Conservation (phyloP, 208 protist genomes). For the Trypanosoma boissoni region DNA sequence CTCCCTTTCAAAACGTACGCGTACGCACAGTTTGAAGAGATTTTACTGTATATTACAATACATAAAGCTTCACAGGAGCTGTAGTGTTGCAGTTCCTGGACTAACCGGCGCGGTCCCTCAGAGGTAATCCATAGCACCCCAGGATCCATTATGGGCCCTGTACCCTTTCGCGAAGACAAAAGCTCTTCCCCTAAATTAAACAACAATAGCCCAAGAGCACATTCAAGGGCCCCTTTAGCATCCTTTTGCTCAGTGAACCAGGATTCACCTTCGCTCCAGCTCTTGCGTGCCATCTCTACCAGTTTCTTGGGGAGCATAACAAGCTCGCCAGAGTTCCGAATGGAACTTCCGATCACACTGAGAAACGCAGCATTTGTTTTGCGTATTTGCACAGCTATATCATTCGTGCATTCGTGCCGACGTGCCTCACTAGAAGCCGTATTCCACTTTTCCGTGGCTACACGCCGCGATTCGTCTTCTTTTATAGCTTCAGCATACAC, state of each 20-base stretch:
- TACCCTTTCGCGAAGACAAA: background rate
- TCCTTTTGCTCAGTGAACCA: background rate
- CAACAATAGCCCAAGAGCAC: background rate
- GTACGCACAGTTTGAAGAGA: constrained; percentile 2
- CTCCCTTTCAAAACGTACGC: constrained; percentile 16
- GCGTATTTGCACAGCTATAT: background rate
- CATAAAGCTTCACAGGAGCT: constrained; percentile 5
- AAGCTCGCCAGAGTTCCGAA: background rate
- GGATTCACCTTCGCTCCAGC: background rate
- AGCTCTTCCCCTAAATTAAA: background rate
- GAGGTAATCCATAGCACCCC: constrained; percentile 44
- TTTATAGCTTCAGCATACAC: background rate
- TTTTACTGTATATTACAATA: constrained; percentile 20
- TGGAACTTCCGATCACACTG: background rate
- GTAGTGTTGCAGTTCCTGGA: constrained; percentile 25
- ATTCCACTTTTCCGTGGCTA: background rate
- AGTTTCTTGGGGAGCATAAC: background rate
- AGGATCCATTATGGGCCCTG: constrained; percentile 30
- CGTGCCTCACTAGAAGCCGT: background rate
- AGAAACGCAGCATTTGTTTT: background rate
- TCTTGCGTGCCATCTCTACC: background rate
- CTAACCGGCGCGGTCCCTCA: constrained; percentile 34
- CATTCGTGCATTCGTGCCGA: background rate
- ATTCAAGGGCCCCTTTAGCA: background rate
- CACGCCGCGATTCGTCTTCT: background rate